Evolutionary conservation across 2,329 filamentous ascomycete genomes (phyloP).

Genomic region (Calonectria naviculata): DNA sequence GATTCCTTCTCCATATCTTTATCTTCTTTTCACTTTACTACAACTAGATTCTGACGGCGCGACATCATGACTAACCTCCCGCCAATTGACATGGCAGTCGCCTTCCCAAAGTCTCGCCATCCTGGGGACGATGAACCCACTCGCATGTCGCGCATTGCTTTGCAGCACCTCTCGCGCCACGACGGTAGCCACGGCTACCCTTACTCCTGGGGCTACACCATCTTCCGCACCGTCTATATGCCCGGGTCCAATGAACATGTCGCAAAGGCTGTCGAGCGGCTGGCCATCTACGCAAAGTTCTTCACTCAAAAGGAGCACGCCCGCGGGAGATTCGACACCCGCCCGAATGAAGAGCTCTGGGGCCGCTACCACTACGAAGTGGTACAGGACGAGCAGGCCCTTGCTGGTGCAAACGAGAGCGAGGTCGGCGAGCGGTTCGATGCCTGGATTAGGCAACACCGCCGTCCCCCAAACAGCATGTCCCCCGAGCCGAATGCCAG

Average conservation of each 20-base stretch:
- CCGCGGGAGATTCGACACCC: conserved; percentile 10
- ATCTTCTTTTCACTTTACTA: background rate
- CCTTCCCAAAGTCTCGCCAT: conserved; percentile 25
- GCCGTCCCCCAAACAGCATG: conserved; percentile 1
- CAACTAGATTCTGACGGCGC: background rate
- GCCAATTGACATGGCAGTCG: conserved; percentile 29
- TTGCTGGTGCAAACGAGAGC: conserved; percentile 18
- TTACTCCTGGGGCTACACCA: conserved; percentile 37
- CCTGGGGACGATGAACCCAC: conserved; percentile 19
- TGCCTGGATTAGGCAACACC: conserved; percentile 23
- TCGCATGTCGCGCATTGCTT: conserved; percentile 10
- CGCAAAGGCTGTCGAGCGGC: background rate
- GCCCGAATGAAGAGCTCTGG: conserved; percentile 30
- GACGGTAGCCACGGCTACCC: conserved; percentile 34
- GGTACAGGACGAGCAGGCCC: conserved; percentile 27
- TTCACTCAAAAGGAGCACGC: conserved; percentile 10
- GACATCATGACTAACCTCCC: conserved; percentile 19
- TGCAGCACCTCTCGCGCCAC: conserved; percentile 26
- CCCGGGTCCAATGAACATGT: conserved; percentile 28
- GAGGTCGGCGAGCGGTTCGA: conserved; percentile 32
- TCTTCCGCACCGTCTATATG: conserved; percentile 36
- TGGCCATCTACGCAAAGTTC: background rate
- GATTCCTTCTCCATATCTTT: background rate
- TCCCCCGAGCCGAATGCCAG: conserved; percentile 20
- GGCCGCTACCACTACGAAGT: conserved; percentile 32